Conservation (phyloP, 2,329 filamentous ascomycete genomes). For the Colletotrichum agaves region DNA sequence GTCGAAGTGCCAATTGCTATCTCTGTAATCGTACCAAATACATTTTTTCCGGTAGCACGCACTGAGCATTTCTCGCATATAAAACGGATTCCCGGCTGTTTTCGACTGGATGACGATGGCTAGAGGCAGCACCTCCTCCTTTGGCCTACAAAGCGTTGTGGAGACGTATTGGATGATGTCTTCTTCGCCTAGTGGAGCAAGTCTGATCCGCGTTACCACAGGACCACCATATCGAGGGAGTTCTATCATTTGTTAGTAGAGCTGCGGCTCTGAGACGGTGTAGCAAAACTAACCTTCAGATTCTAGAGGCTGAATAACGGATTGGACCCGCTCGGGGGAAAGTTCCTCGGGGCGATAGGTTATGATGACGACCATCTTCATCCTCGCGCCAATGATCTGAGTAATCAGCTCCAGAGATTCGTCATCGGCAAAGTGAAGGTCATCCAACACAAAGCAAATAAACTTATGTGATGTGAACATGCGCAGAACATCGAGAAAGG, state of each 20-base stretch:
- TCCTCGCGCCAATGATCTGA: slow-evolving; percentile 80
- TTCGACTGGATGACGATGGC: slow-evolving; percentile 90
- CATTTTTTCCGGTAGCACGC: slow-evolving; percentile 87
- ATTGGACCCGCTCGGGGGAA: slow-evolving; percentile 63
- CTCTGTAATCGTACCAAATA: slow-evolving; percentile 90
- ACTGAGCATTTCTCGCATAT: slow-evolving; percentile 90
- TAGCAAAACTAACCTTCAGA: slow-evolving; percentile 57
- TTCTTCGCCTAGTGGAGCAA: slow-evolving; percentile 79
- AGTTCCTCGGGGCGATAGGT: slow-evolving; percentile 78
- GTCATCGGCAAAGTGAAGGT: slow-evolving; percentile 89
- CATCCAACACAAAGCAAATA: slow-evolving; percentile 89
- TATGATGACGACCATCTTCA: slow-evolving; percentile 85
- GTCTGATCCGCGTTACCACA: slow-evolving; percentile 74
- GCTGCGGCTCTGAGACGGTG: slow-evolving; percentile 12
- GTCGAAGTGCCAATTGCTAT: slow-evolving; percentile 85
- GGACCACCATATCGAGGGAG: slow-evolving; percentile 59
- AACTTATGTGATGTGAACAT: slow-evolving; percentile 86
- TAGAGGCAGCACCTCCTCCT: slow-evolving; percentile 79
- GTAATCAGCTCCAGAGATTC: slow-evolving; percentile 87
- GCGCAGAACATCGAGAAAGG: slow-evolving; percentile 85
- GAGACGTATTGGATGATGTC: slow-evolving; percentile 87
- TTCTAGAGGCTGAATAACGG: slow-evolving; percentile 64
- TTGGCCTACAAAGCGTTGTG: slow-evolving; percentile 78
- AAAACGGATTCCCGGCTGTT: slow-evolving; percentile 89
- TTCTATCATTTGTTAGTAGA: slow-evolving; percentile 49